phyloP scores from a whole-genome alignment of 306 rosid species.

The Cicer pinnatifidum region DNA sequence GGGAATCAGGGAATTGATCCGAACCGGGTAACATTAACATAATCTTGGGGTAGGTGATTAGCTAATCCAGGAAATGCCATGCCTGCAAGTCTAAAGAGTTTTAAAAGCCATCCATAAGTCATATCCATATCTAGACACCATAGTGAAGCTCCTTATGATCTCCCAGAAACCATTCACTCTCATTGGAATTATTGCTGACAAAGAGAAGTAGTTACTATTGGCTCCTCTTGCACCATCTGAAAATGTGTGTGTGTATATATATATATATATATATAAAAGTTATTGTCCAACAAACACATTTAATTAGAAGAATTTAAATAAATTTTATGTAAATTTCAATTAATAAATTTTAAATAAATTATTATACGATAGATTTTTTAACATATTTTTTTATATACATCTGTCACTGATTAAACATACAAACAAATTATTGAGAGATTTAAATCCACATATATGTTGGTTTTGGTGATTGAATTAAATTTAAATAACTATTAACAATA shows the following conservation, averaged over 20 bases:
- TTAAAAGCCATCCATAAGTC: slow-evolving; percentile 48
- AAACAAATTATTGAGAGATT: background rate
- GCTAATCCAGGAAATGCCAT: slow-evolving; percentile 50
- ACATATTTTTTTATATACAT: too few species aligned
- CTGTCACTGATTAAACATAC: background rate
- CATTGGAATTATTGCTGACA: slow-evolving; percentile 39
- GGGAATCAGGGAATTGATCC: slow-evolving; percentile 38
- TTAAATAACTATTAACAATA: too few species aligned
- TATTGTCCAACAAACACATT: too few species aligned
- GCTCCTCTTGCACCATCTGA: slow-evolving; percentile 49
- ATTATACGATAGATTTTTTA: too few species aligned
- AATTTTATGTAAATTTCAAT: too few species aligned
- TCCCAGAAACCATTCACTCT: slow-evolving; percentile 53
- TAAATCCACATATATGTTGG: too few species aligned
- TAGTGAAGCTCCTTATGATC: slow-evolving; percentile 64
- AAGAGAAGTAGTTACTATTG: slow-evolving; percentile 61
- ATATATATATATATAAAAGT: too few species aligned
- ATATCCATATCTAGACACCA: slow-evolving; percentile 44
- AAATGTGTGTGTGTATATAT: background rate
- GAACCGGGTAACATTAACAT: slow-evolving; percentile 61
- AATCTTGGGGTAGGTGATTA: slow-evolving; percentile 62
- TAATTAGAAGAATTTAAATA: too few species aligned
- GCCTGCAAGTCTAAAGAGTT: slow-evolving; percentile 48
- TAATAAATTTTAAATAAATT: too few species aligned
- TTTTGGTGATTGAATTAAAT: too few species aligned